Conservation (phyloP, 441 rosid species). For the Biscutella laevigata region DNA sequence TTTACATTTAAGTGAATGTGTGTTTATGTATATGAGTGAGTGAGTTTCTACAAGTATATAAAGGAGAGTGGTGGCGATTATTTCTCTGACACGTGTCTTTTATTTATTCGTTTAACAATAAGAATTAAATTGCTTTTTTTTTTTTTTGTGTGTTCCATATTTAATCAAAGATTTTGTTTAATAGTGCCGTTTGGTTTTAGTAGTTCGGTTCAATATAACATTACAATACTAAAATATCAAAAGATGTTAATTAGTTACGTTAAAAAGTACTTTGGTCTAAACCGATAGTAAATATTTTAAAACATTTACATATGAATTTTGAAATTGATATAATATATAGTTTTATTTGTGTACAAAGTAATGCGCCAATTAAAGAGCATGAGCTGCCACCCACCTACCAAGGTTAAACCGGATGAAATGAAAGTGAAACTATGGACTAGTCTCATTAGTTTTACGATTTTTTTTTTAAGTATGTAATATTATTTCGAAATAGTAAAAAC, state of each 20-base stretch:
- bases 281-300: background rate
- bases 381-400: slow-evolving; percentile 36
- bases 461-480: background rate
- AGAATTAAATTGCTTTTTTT: slow-evolving; percentile 5
- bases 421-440: background rate
- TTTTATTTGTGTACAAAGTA: slow-evolving; percentile 12
- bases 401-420: slow-evolving; percentile 7
- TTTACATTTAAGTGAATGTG: slow-evolving; percentile 3
- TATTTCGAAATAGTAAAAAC: background rate
- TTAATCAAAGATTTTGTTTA: no score
- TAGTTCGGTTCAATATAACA: no score
- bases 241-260: no score
- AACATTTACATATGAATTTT: background rate
- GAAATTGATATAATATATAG: background rate
- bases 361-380: slow-evolving; percentile 23
- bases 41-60: background rate
- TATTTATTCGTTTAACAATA: background rate
- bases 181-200: no score
- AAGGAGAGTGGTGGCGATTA: slow-evolving; percentile 12
- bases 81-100: slow-evolving; percentile 20
- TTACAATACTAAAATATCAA: no score
- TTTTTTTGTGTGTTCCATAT: no score
- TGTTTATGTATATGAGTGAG: slow-evolving; percentile 2
- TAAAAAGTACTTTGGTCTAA: no score
- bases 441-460: background rate